Evolutionary conservation across 2,329 filamentous ascomycete species (phyloP), one percentile per base, ranked within the genome.

Genomic region (Colletotrichum paranaense): DNA sequence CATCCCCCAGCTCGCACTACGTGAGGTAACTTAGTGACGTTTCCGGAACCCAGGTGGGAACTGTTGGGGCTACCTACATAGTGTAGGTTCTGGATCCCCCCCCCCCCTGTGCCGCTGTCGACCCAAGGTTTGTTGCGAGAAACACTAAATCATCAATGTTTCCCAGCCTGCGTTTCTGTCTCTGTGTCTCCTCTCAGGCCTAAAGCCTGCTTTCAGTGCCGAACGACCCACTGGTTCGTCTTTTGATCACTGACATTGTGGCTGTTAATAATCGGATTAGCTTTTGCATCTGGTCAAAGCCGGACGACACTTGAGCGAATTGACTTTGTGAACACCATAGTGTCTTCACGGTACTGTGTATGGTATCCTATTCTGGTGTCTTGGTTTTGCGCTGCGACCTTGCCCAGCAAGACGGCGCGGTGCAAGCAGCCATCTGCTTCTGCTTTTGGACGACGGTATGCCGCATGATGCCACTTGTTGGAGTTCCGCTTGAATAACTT

Each of bases 11-110:
- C 52, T 49, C 59, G 70, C 59, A 46, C 24, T 30, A 24, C 57
- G 12, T 26, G 59, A 64, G 38, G 64, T 56, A 65, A 35, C 52
- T 30, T 19, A 30, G 55, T 73, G 66, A 73, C 70, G 70, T 73
- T 70, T 69, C 64, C 70, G 46, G 60, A 60, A 60, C 55, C 28
- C 57, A 64, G 64, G 59, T 30, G 66, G 42, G 9, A 58, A 16
- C 24, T 57, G 53, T 46, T 64, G 59, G 67, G 28, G 26, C 16
- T 46, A 35, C 32, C 32, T 35, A 30, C 30, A 9, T 32, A 11
- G 30, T 26, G 9, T 32, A 35, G 32, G 32, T 35, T 12, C 14
- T 60, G 4, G 60, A 19, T 7, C 42, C 11, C 7, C 16, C 8
- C 49, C 26, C 26, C 42, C 11, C 7, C 9, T 62, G 16, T 46